These are phyloP conservation scores for Clavispora fructus DNA, from an alignment of 805 yeast species.

Conservation along the genomic window DNA sequence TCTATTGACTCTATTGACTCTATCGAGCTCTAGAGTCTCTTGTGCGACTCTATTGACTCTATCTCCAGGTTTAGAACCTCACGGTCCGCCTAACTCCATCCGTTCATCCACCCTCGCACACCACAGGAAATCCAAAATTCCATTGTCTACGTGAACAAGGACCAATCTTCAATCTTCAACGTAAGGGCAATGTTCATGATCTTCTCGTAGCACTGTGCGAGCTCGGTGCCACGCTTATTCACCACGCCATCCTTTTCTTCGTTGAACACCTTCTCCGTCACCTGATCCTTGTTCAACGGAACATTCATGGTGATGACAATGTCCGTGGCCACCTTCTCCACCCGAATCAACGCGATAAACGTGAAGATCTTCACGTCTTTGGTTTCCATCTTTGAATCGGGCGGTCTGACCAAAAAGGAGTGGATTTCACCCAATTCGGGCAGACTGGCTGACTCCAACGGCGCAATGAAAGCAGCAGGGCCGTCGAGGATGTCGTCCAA, in stretches of 20 bases:
- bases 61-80: too few species aligned
- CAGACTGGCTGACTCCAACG: conserved; percentile 11
- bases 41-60: too few species aligned
- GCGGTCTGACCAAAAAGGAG: conserved; percentile 14
- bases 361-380: conserved; percentile 31
- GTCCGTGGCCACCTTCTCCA: conserved; percentile 52
- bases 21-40: too few species aligned
- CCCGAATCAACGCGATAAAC: conserved; percentile 53
- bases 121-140: too few species aligned
- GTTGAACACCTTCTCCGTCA: conserved; percentile 7
- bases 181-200: conserved; percentile 25
- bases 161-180: conserved; percentile 43
- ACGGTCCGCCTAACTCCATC: too few species aligned
- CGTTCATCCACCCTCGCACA: too few species aligned
- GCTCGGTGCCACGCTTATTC: conserved; percentile 1
- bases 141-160: not conserved
- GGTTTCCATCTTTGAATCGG: conserved; percentile 12
- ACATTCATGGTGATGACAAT: conserved; percentile 55
- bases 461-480: conserved; percentile 15
- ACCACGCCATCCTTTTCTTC: conserved; percentile 5
- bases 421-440: conserved; percentile 8
- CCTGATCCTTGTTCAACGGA: conserved; percentile 28
- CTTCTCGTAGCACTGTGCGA: conserved; percentile 14
- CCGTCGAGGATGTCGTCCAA: conserved; percentile 47
- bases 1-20: too few species aligned